phyloP scores from a whole-genome alignment of 140 eudicot species.

The Ambrosia hybrid region DNA sequence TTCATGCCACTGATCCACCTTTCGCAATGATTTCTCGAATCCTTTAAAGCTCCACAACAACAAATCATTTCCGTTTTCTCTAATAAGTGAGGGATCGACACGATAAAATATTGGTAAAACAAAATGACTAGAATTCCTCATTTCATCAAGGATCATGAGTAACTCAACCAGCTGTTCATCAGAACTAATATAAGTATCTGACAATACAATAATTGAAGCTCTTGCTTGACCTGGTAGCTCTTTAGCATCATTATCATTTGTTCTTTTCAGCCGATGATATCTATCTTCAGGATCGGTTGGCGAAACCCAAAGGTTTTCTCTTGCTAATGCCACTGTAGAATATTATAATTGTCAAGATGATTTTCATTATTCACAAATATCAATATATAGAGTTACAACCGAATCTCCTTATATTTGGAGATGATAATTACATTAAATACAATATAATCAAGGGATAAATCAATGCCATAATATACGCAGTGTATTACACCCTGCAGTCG shows the following conservation, averaged over 20 bases:
- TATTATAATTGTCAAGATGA: no score
- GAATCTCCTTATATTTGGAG: no score
- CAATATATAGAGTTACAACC: no score
- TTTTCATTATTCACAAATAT: no score
- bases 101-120: slow-evolving; percentile 21
- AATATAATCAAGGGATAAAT: no score
- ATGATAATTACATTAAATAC: no score
- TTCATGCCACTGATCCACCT: slow-evolving; percentile 2
- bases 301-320: slow-evolving; percentile 1
- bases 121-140: background rate
- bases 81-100: slow-evolving; percentile 1
- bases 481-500: no score
- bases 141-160: slow-evolving; percentile 5
- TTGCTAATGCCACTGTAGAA: background rate
- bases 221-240: background rate
- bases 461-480: no score
- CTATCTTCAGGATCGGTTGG: background rate
- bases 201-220: slow-evolving; percentile 2
- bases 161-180: background rate
- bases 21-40: background rate
- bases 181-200: slow-evolving; percentile 2
- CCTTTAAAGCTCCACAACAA: background rate
- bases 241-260: background rate
- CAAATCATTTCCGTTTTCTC: background rate
- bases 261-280: background rate